Evolutionary conservation across 2,329 filamentous ascomycete genomes (phyloP).

Genomic region (Ophiostoma ips): DNA sequence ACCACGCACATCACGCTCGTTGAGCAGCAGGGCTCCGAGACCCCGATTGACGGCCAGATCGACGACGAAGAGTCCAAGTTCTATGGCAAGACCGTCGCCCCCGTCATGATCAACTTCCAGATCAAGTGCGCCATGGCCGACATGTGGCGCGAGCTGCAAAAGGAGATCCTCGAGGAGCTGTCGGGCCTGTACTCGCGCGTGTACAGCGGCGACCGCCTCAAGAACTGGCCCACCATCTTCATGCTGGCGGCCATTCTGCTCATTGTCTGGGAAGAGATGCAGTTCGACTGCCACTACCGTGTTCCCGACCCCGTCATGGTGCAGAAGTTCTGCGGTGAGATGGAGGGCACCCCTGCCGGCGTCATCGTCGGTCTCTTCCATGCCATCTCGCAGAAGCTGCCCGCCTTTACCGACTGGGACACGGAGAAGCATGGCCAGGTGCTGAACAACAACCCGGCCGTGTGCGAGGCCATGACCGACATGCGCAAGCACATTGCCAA

Average conservation of each 20-base stretch:
- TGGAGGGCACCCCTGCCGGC: constrained; percentile 91
- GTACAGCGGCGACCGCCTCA: constrained; percentile 91
- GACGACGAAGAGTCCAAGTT: constrained; percentile 77
- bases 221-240: constrained; percentile 99
- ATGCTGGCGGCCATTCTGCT: constrained; percentile 88
- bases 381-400: constrained; percentile 93
- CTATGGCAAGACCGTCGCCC: constrained; percentile 78
- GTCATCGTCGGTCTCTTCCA: constrained; percentile 96
- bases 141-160: constrained; percentile 96
- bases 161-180: constrained; percentile 88
- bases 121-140: constrained; percentile 95
- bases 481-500: constrained; percentile 83
- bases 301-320: constrained; percentile 72
- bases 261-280: constrained; percentile 96
- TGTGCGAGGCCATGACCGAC: constrained; percentile 94
- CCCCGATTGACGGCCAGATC: constrained; percentile 66
- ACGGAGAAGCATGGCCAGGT: constrained; percentile 80
- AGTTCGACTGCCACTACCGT: constrained; percentile 95
- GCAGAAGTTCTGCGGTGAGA: constrained; percentile 89
- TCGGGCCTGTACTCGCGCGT: constrained; percentile 91
- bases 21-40: constrained; percentile 73
- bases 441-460: constrained; percentile 78
- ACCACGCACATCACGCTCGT: constrained; percentile 92
- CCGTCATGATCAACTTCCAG: constrained; percentile 99
- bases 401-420: constrained; percentile 87